phyloP scores from a whole-genome alignment of 116 monocot species.

The Thalassia testudinum region DNA sequence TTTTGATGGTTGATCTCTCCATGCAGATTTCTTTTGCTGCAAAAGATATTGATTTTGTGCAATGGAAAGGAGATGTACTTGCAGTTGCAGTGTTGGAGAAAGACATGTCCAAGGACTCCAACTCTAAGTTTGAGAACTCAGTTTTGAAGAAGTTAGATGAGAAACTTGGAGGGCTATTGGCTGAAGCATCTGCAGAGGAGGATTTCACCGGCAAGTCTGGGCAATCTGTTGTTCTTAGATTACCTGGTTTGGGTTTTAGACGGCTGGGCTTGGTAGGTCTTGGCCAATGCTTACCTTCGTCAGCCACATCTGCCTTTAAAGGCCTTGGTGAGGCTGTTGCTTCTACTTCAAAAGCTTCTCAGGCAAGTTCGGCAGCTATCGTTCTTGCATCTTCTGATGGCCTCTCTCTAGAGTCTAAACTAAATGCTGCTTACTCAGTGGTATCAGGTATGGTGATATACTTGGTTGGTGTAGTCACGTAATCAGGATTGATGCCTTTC shows the following conservation, averaged over 20 bases:
- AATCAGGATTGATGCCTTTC: too few relatives aligned
- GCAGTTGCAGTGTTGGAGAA: constrained; percentile 71
- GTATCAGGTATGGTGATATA: constrained; percentile 39
- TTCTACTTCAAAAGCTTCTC: constrained; percentile 53
- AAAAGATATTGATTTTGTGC: constrained; percentile 54
- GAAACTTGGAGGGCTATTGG: constrained; percentile 50
- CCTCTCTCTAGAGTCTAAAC: constrained; percentile 32
- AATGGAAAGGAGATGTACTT: constrained; percentile 94
- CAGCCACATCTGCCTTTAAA: constrained; percentile 17
- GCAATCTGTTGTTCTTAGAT: constrained; percentile 65
- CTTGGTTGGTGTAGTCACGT: neutral
- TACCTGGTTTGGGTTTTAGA: constrained; percentile 67
- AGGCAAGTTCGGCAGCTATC: constrained; percentile 60
- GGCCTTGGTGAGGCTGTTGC: constrained; percentile 74
- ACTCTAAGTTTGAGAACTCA: constrained; percentile 60
- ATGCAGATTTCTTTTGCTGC: constrained; percentile 67
- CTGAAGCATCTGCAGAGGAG: constrained; percentile 59
- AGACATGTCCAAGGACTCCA: constrained; percentile 58
- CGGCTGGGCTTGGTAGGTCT: constrained; percentile 59
- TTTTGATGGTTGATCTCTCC: neutral
- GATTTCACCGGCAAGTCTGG: constrained; percentile 89
- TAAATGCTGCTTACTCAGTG: constrained; percentile 47
- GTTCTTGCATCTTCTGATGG: constrained; percentile 47
- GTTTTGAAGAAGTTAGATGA: constrained; percentile 63
- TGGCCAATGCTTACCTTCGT: constrained; percentile 22